These are phyloP conservation scores for Paraglomus occultum DNA, from an alignment of 192 early-diverging fungal species.

Conservation along the genomic window DNA sequence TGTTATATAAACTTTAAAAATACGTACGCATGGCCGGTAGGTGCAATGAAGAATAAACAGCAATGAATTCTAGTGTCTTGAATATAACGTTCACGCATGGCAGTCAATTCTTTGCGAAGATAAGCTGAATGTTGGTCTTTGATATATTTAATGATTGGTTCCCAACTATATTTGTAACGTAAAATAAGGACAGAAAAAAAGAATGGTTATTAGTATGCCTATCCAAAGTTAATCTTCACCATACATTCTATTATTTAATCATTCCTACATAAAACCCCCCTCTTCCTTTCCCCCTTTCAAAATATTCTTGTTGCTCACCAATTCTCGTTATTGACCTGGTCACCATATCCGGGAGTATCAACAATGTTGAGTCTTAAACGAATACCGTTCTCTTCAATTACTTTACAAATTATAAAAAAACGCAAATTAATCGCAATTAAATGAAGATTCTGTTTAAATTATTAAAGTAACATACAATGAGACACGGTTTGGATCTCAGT, in stretches of 20 bases:
- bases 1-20: neutral
- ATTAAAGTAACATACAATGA: constrained; percentile 66
- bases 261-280: neutral
- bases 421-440: neutral
- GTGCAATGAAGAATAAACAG: constrained; percentile 95
- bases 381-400: constrained; percentile 95
- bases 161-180: constrained; percentile 89
- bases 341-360: constrained; percentile 97
- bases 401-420: constrained; percentile 41
- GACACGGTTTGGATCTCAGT: constrained; percentile 92
- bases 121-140: constrained; percentile 97
- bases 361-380: constrained; percentile 92
- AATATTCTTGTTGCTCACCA: constrained; percentile 55
- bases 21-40: constrained; percentile 88
- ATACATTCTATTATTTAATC: neutral
- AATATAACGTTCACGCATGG: constrained; percentile 85
- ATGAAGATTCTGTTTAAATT: neutral
- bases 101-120: constrained; percentile 90
- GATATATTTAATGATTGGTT: constrained; percentile 98
- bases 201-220: neutral
- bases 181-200: too few species aligned
- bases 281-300: neutral
- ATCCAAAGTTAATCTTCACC: neutral
- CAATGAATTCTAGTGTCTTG: constrained; percentile 94
- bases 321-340: constrained; percentile 98